Evolutionary conservation across 345 rosid genomes (phyloP), one percentile per base, ranked within the genome.

Genomic region (Ricinus communis): DNA sequence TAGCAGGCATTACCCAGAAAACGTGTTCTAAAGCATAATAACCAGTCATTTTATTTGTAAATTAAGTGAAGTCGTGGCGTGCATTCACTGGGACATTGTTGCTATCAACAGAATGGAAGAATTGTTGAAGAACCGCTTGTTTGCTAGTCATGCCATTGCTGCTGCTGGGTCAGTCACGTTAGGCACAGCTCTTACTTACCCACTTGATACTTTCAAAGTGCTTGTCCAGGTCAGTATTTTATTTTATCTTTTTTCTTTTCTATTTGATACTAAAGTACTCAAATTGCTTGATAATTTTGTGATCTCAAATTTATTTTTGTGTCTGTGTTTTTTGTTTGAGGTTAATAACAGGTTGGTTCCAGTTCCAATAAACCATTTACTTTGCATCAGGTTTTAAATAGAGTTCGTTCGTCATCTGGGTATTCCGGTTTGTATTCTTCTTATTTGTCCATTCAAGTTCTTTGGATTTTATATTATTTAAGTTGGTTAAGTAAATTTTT

Each of bases 191-290:
- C 64, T 87, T 50, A 82, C 97, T 68, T 89, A 89, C 66, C 97
- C 99, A 40, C 86, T 95, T 9, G 99, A 95, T 74, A 88, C 97
- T 13, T 57, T 88, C 73, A 95, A 95, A 84, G 82, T 91, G 58
- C 84, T 95, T 58, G 72, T 85, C 36, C 99, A 95, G 97, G 97
- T 91, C 73, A 41, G 14, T 56, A 15, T 28, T 4, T 45, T 43
- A 14, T 8, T 45, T 13, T 7, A 13, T 53, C 33, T 51, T 11
- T 76, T 27, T 36, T 72, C 8, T 8, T 49, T 71, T 47, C 55
- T 40, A n/a, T n/a, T 7, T 58, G 25, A 33, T 8, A 19, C 0
- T 36, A 33, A 21, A n/a, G 5, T 38, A 7, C 47, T 43, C 47
- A 12, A 43, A 43, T 14, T 52, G 13, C 36, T 36, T 30, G 36